Base-by-base conservation (phyloP, 2,329 filamentous ascomycete species). In the Cordyceps javanica region DNA sequence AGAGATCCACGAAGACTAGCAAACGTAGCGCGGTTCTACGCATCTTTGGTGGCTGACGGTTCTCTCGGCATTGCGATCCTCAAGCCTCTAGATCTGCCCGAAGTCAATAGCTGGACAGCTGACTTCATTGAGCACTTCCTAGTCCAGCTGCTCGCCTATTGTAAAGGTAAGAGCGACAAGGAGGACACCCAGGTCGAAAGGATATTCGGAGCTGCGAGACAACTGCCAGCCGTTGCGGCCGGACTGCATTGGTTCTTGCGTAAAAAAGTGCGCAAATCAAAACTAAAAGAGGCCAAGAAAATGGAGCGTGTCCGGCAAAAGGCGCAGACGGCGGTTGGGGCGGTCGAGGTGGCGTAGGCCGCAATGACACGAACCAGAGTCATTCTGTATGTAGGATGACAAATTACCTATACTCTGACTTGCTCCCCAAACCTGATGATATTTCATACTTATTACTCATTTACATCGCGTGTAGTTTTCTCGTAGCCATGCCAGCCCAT, bases 81-180 rank as follows among this genome's bases (percentile, higher is more conserved):
- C 44, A 87, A 89, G 72, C 85, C 85, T 16, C 80, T 97, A 45
- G 91, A 94, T 62, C 83, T 97, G 55, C 82, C 85, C 0, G 90
- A 89, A 63, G 72, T 96, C 52, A 89, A 91, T 67, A 75, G 83
- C 8, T 91, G 88, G 72, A 90, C 90, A 0, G 85, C 82, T 58
- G 82, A 83, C 25, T 94, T 97, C 67, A 78, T 92, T 46, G 91
- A 97, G 70, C 76, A 94, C 8, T 73, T 97, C 63, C 77, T 97
- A 16, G 85, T 94, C 50, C 88, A 85, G 2, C 72, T 91, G 13
- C 82, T 97, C 32, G 78, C 90, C 46, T 82, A 87, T 63, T 84
- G 85, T 16, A 69, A 74, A 59, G 67, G 70, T 30, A 75, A 78
- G 56, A 73, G 65, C 5, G 68, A 70, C 2, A 76, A 77, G 60